Base-by-base conservation (phyloP, 441 rosid species). In the Viola pubescens region DNA sequence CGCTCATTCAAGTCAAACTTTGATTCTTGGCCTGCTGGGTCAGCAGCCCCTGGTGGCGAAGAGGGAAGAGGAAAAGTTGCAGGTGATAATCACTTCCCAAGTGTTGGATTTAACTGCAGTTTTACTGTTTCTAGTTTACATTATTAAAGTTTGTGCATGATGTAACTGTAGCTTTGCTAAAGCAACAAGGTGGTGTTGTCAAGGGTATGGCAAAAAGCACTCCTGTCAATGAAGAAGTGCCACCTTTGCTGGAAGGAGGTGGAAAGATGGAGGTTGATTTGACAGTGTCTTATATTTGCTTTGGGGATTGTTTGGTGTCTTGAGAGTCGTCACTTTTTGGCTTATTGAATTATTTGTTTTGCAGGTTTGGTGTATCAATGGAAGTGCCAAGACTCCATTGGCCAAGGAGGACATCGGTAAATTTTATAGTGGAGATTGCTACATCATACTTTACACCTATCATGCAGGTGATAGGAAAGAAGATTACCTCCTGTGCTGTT, bases 51-150 rank as follows among this genome's bases (percentile, higher is more conserved):
- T 56, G 86, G 86, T 63, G 79, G 82, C 19, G 98, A 89, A 78
- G 99, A 95, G 75, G 98, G 98, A 61, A 85, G 98, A 73, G 99
- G 99, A 59, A 95, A 91, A 83, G 97, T 95, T 12, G 91, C 99
- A 43, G 99, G 99, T 95, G 66, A 53, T 39, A 26, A 13, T 48
- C 38, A 40, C 58, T 63, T 61, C 37, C 43, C 56, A 34, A 60
- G 42, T 65, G 62, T 59, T 62, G 39, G 57, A 34, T 58, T 50
- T 13, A 67, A 46, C 53, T 44, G 26, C 62, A 11, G 45, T 7
- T 63, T 45, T 59, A 37, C 12, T 53, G 52, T 48, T 68, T 58
- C 9, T 63, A 6, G 41, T 57, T 54, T 12, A 53, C 52, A 14
- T 75, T 56, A 49, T 68, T 86, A 66, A 72, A 54, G 52, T 56